These are phyloP conservation scores for Camellia japonica DNA, from an alignment of 148 eudicot species.

Conservation along the genomic window DNA sequence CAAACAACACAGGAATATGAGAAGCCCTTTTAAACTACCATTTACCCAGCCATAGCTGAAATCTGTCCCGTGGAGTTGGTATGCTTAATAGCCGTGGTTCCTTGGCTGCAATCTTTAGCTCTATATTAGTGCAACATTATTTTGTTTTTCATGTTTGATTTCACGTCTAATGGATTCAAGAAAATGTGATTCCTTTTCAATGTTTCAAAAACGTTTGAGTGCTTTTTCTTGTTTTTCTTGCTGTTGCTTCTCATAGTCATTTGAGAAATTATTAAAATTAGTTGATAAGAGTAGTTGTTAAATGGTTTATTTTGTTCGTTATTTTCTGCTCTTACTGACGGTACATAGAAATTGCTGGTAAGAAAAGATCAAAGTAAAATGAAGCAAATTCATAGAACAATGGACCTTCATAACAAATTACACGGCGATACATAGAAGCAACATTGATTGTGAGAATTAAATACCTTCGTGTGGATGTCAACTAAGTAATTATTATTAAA, in stretches of 20 bases:
- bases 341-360: not conserved
- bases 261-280: slow-evolving; percentile 1
- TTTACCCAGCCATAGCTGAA: not conserved
- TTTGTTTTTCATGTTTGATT: not conserved
- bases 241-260: not conserved
- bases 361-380: not conserved
- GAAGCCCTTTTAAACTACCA: slow-evolving; percentile 58
- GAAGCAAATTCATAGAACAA: not conserved
- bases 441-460: not conserved
- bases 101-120: slow-evolving; percentile 9
- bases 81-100: slow-evolving; percentile 14
- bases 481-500: too few relatives aligned
- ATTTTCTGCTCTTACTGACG: not conserved
- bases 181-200: not conserved
- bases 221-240: not conserved
- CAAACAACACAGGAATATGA: slow-evolving; percentile 72
- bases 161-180: not conserved
- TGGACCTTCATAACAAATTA: not conserved
- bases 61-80: slow-evolving; percentile 12
- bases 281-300: not conserved
- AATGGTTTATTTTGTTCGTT: not conserved
- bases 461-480: too few relatives aligned
- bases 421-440: not conserved
- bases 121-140: slow-evolving; percentile 7
- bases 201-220: slow-evolving; percentile 2